Evolutionary conservation across 78 protist species (phyloP), one percentile per base, ranked within the genome.

Genomic region (Pelomyxa schiedti): DNA sequence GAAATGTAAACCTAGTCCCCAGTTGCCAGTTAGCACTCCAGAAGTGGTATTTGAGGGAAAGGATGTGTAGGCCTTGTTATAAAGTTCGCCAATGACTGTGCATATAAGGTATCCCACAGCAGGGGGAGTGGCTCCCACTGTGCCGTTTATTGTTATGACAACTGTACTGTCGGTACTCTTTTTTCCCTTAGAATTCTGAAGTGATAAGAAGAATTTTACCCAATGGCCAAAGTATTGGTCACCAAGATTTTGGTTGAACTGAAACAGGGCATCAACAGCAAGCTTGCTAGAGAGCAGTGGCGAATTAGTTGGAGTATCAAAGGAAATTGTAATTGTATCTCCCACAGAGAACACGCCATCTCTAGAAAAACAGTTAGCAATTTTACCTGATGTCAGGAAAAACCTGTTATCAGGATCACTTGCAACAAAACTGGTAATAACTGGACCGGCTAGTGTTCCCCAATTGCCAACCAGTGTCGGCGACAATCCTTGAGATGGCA

Each of bases 401-500:
- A n/a, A n/a, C n/a, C n/a, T 47, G 66, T 43, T 43, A 8, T 40
- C 58, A 8, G 76, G 76, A 26, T 72, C 76, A 26, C 36, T 0
- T 3, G 76, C 76, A 1, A 43, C 39, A 4, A 72, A 0, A 30
- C 35, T 29, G n/a, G 52, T 37, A 4, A 72, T 28, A 8, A 1
- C 29, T 1, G 58, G 63, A 1, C 72, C 72, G 58, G 58, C 58
- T 16, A 47, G 58, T 16, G 58, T 47, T 16, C 67, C 67, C 67
- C 67, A 63, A 35, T 63, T 4, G 5, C 67, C 67, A 2, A 35
- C 2, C 67, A 63, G 67, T 9, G 4, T 9, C 4, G 67, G 67
- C 67, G 67, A 63, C 5, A 35, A 32, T 4, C 3, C 26, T 9
- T 30, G 40, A 35, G 67, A 63, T 2, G 67, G 67, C 3, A 63